Percentiles rank a stretch among this genome's conserved stretches.
Evolutionary conservation across 768 basidiomycete genomes (phyloP).

Genomic region (Kwoniella mangroviensis): DNA sequence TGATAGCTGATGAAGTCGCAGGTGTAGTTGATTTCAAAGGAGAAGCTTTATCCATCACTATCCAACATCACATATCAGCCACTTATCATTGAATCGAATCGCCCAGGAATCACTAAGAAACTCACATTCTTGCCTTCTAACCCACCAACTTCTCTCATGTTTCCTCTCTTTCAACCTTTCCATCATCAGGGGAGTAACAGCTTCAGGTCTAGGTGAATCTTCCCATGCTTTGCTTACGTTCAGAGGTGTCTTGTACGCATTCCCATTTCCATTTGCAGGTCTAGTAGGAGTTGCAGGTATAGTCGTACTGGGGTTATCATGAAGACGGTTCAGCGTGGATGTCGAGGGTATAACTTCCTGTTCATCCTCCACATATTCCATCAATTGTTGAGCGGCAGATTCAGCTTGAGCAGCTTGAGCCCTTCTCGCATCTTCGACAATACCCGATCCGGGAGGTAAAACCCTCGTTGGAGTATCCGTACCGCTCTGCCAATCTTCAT

Average conservation of each 20-base stretch:
- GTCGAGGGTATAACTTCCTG: constrained; percentile 5
- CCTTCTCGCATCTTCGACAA: constrained; percentile 79
- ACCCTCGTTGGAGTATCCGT: constrained; percentile 10
- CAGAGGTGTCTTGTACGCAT: constrained; percentile 36
- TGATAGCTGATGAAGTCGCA: constrained; percentile 62
- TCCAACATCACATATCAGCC: constrained; percentile 44
- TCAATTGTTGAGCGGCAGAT: constrained; percentile 82
- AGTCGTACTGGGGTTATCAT: background rate
- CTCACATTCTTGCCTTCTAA: constrained; percentile 73
- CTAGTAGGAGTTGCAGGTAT: constrained; percentile 68
- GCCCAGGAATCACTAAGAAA: constrained; percentile 32
- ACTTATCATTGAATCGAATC: background rate
- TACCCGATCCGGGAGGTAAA: constrained; percentile 24
- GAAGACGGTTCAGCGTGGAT: background rate
- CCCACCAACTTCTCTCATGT: constrained; percentile 82
- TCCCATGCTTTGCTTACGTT: constrained; percentile 64
- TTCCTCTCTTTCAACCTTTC: constrained; percentile 69
- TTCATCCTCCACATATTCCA: constrained; percentile 73
- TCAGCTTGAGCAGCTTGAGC: constrained; percentile 91
- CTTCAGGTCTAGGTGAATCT: constrained; percentile 74
- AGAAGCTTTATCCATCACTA: constrained; percentile 63
- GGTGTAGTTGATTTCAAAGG: constrained; percentile 60
- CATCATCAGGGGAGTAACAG: constrained; percentile 66
- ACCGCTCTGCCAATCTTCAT: constrained; percentile 16
- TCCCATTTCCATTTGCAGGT: constrained; percentile 14